Evolutionary conservation across 2,329 filamentous ascomycete species (phyloP).

Genomic region (Zalaria sp.): DNA sequence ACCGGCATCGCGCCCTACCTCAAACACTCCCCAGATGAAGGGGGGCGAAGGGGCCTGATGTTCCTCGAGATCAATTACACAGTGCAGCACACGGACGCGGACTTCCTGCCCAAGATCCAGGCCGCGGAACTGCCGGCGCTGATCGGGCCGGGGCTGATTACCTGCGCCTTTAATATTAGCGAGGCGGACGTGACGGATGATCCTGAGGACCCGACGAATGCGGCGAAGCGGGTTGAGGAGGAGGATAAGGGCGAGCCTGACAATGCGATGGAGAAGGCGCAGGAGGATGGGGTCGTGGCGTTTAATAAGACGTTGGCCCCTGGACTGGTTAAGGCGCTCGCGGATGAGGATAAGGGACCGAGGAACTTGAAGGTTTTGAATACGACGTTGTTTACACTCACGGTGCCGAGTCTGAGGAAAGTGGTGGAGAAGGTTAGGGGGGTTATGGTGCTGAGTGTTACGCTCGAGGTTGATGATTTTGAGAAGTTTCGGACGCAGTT

Average conservation of each 20-base stretch:
- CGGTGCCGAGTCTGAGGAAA: slow-evolving; percentile 17
- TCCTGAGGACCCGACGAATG: slow-evolving; percentile 9
- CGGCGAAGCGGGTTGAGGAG: slow-evolving; percentile 15
- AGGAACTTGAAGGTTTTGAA: slow-evolving; percentile 22
- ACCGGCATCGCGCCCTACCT: slow-evolving; percentile 14
- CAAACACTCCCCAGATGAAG: slow-evolving; percentile 12
- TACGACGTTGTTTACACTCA: slow-evolving; percentile 27
- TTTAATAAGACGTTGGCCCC: slow-evolving; percentile 18
- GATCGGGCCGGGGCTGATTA: slow-evolving; percentile 23
- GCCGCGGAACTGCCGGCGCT: slow-evolving; percentile 21
- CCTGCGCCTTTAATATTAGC: slow-evolving; percentile 22
- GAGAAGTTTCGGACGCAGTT: slow-evolving; percentile 21
- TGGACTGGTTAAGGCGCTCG: slow-evolving; percentile 18
- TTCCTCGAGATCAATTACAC: slow-evolving; percentile 34
- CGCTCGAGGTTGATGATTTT: slow-evolving; percentile 21
- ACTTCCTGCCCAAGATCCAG: slow-evolving; percentile 26
- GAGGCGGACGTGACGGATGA: slow-evolving; percentile 17
- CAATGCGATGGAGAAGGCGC: slow-evolving; percentile 14
- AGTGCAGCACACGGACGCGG: slow-evolving; percentile 28
- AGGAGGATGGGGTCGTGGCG: slow-evolving; percentile 20
- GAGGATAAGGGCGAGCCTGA: slow-evolving; percentile 9
- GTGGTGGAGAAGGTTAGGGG: slow-evolving; percentile 22
- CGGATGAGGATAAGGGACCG: slow-evolving; percentile 18
- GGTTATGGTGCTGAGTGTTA: slow-evolving; percentile 24
- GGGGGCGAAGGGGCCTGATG: slow-evolving; percentile 22